phyloP scores from a whole-genome alignment of 352 stramenopile genomes.

The Phytopythium litorale region DNA sequence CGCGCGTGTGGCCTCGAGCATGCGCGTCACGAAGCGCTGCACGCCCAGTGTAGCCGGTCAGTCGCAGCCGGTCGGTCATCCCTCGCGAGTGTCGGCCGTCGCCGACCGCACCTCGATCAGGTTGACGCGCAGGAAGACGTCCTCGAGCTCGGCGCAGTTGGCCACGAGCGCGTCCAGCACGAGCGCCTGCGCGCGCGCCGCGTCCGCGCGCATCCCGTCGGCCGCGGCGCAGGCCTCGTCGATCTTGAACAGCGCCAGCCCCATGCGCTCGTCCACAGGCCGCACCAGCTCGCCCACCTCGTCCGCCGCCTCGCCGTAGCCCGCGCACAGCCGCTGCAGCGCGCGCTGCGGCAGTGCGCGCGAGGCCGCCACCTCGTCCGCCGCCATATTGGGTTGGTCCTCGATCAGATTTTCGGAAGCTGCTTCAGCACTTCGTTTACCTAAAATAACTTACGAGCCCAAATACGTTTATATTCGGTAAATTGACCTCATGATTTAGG shows the following conservation, averaged over 20 bases:
- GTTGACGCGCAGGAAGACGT: slow-evolving; percentile 73
- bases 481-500: too few relatives aligned
- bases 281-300: slow-evolving; percentile 52
- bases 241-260: slow-evolving; percentile 78
- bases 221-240: slow-evolving; percentile 58
- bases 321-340: slow-evolving; percentile 50
- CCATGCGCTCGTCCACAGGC: slow-evolving; percentile 64
- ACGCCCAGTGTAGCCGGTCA: too few relatives aligned
- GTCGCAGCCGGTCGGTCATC: too few relatives aligned
- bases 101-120: slow-evolving; percentile 53
- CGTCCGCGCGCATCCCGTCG: slow-evolving; percentile 48
- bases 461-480: too few relatives aligned
- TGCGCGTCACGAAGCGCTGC: slow-evolving; percentile 55
- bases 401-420: too few relatives aligned
- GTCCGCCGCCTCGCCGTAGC: slow-evolving; percentile 73
- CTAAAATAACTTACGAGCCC: too few relatives aligned
- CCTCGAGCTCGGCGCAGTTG: slow-evolving; percentile 73
- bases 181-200: slow-evolving; percentile 38
- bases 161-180: slow-evolving; percentile 51
- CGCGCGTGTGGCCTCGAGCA: slow-evolving; percentile 51
- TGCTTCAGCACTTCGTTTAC: too few relatives aligned
- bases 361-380: neutral
- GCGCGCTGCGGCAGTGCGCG: slow-evolving; percentile 33
- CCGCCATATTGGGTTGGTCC: neutral
- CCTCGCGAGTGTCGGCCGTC: neutral